These are phyloP conservation scores for Fraxinus angustifolia DNA, from an alignment of 305 asterid genomes.

Conservation along the genomic window DNA sequence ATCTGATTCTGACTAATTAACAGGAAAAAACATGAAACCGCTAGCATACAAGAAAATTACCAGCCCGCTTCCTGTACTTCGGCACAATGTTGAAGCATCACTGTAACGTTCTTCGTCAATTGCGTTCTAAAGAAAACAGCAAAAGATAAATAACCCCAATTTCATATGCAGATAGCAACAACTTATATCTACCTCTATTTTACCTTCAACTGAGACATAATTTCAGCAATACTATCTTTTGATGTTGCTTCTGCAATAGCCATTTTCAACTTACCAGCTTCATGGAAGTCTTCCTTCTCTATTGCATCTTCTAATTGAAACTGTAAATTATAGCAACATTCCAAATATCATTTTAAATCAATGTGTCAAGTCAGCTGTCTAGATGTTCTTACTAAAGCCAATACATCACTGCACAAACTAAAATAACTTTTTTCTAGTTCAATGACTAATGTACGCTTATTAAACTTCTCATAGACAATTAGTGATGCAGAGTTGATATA, in stretches of 20 bases:
- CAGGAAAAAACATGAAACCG: constrained; percentile 1
- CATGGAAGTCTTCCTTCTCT: constrained; percentile 83
- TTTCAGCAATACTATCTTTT: constrained; percentile 73
- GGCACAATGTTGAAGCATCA: constrained; percentile 89
- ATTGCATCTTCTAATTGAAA: constrained; percentile 91
- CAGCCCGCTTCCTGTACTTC: constrained; percentile 89
- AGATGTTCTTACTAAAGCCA: constrained; percentile 17
- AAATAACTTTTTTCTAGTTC: neutral
- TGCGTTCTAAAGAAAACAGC: constrained; percentile 47
- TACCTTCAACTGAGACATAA: constrained; percentile 80
- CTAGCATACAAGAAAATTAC: constrained; percentile 40
- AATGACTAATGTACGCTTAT: neutral
- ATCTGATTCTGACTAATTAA: neutral
- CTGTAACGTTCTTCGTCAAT: constrained; percentile 77
- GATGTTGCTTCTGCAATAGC: constrained; percentile 68
- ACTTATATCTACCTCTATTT: constrained; percentile 17
- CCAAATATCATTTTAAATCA: constrained; percentile 10
- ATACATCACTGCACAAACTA: constrained; percentile 1
- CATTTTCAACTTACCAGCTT: constrained; percentile 76
- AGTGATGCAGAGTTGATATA: neutral
- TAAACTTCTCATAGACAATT: constrained; percentile 2
- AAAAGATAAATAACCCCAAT: constrained; percentile 15
- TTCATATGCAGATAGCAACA: neutral
- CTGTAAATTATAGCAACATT: constrained; percentile 39
- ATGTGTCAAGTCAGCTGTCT: neutral